Conservation (phyloP, 2,329 filamentous ascomycete genomes). For the Aspergillus pseudoviridinutans region DNA sequence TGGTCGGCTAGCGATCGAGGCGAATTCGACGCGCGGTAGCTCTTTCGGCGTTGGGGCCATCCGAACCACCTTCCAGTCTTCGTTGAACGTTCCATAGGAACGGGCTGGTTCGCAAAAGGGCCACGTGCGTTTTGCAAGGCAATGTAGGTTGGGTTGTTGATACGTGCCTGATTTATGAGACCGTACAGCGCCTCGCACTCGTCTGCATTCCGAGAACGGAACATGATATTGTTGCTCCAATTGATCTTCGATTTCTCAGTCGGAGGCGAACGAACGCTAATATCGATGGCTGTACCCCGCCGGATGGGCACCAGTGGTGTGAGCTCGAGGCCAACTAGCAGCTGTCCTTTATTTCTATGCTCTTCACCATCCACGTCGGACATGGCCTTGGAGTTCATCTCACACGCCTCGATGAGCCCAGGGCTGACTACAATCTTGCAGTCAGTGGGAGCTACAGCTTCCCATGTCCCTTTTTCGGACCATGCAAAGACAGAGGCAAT, state of each 20-base stretch:
- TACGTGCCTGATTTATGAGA: slow-evolving; percentile 80
- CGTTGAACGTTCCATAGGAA: slow-evolving; percentile 43
- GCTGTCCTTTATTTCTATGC: slow-evolving; percentile 34
- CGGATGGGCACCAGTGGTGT: slow-evolving; percentile 88
- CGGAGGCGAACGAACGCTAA: slow-evolving; percentile 86
- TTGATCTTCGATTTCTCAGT: slow-evolving; percentile 67
- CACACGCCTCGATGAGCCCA: slow-evolving; percentile 62
- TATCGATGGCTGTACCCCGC: slow-evolving; percentile 86
- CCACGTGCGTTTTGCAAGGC: slow-evolving; percentile 67
- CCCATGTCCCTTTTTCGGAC: slow-evolving; percentile 61
- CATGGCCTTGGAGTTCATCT: slow-evolving; percentile 48
- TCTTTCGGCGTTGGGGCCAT: slow-evolving; percentile 51
- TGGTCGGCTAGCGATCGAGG: slow-evolving; percentile 54
- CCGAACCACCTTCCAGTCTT: slow-evolving; percentile 43
- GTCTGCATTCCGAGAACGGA: slow-evolving; percentile 70
- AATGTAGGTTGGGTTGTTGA: slow-evolving; percentile 90
- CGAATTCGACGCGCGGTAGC: slow-evolving; percentile 55
- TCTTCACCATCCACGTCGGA: slow-evolving; percentile 16
- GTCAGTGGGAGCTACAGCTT: slow-evolving; percentile 57
- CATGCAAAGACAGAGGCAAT: slow-evolving; percentile 61
- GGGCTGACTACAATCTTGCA: slow-evolving; percentile 61
- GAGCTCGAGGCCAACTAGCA: slow-evolving; percentile 70
- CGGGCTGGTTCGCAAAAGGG: slow-evolving; percentile 54
- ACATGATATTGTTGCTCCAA: slow-evolving; percentile 77
- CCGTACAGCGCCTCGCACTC: slow-evolving; percentile 81